Evolutionary conservation across 78 protist genomes (phyloP), one percentile per base, ranked within the genome.

Genomic region (Capsaspora owczarzaki): DNA sequence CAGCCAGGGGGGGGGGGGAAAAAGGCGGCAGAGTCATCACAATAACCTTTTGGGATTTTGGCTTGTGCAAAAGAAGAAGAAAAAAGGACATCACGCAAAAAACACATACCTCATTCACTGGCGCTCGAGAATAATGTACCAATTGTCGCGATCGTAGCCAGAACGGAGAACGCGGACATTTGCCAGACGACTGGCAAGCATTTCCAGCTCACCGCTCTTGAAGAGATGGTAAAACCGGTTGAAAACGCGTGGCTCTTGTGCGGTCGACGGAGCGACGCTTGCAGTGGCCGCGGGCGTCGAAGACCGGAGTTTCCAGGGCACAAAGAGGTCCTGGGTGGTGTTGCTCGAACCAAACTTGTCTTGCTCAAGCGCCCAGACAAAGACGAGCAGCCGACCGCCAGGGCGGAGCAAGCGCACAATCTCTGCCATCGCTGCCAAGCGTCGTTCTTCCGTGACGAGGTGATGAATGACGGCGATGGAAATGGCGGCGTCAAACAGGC

Each of bases 381-480:
- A 53, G 29, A 89, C 44, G 42, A 89, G 81, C 14, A 53, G 40
- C 19, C 0, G 8, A 0, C 92, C 92, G 14, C 89, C 86, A 6
- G 79, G 61, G 44, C 40, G 41, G 2, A 83, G 16, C 6, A 86
- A 1, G 20, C 89, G 49, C 22, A 38, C 29, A 84, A 89, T 31
- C 60, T 89, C 92, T 3, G 38, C 19, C 14, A 89, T 5, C 0
- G 86, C 85, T 10, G 33, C 40, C n/a, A 16, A 12, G 6, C 93
- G 81, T 0, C 90, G 43, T 23, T 61, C 71, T 0, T 10, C 33
- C 53, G 90, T 74, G 22, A 61, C 0, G 16, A 90, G 33, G 53
- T 90, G 93, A 79, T 90, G 93, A 16, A 90, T 4, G 42, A 87
- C 87, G 35, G 93, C 93, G 46, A 90, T 79, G 51, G 84, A 86